Base-by-base conservation (phyloP, 345 rosid genomes). In the Lenwebbia sp. region DNA sequence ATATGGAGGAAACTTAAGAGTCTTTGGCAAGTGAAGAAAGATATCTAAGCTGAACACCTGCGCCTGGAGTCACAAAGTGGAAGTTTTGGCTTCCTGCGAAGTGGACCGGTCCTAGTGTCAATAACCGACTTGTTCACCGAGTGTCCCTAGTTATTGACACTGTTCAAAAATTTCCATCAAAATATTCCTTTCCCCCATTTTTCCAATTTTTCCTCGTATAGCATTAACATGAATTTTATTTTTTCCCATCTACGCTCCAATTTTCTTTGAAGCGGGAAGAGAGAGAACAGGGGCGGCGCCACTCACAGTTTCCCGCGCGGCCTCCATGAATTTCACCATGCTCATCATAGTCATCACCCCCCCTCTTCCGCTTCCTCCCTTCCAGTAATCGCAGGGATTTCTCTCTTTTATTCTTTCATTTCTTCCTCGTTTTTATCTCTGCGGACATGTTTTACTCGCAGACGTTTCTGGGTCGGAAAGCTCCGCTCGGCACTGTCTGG, bases 401-500 rank as follows among this genome's bases (percentile, higher is more conserved):
- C 17, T 51, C 60, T n/a, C 10, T 17, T 17, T 28, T 13, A 25
- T 55, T 55, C 11, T 55, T 55, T 55, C 13, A 4, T 55, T 23
- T 55, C 60, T 55, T 23, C n/a, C n/a, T 0, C 11, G 23, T 22
- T 54, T 8, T 54, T 7, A 22, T 54, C 57, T 54, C 57, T 3
- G 26, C n/a, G 51, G 52, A 44, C 74, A 81, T 96, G 99, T 96
- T 95, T 84, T 96, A 93, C 83, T 96, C 98, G 21, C 97, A 93
- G 85, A 91, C 95, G 26, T 89, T 91, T 83, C 85, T 96, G 86
- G 95, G 94, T 49, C 88, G 92, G 76, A 95, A 96, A 88, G 96
- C 94, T 86, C 93, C 85, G 3, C 87, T 95, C 28, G 97, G 99
- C 3, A 93, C 96, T 0, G 98, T 95, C 1, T 96, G 99, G 99